Evolutionary conservation across 768 basidiomycete genomes (phyloP).

Genomic region (Naganishia friedmannii): DNA sequence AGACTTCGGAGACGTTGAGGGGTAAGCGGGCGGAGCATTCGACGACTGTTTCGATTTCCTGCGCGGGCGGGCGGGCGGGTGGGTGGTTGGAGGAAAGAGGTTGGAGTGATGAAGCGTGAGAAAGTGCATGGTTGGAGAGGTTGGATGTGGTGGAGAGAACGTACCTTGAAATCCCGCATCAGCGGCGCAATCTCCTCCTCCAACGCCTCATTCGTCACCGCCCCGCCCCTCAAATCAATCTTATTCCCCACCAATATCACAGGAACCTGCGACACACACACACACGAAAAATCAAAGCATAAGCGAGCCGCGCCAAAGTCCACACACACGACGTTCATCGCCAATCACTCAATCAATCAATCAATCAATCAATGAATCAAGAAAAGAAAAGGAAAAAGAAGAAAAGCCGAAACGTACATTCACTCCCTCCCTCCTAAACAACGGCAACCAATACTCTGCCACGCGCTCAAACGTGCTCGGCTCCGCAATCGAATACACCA

Average conservation of each 20-base stretch:
- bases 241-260: conserved; percentile 98
- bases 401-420: conserved; percentile 63
- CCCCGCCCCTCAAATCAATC: conserved; percentile 88
- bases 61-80: neutral
- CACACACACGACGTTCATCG: too few species aligned
- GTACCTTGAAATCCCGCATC: conserved; percentile 97
- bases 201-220: conserved; percentile 87
- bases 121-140: too few species aligned
- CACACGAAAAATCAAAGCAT: too few species aligned
- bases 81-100: too few species aligned
- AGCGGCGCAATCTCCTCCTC: conserved; percentile 94
- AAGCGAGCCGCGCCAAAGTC: too few species aligned
- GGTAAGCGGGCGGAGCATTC: conserved; percentile 85
- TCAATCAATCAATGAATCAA: too few species aligned
- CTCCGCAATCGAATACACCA: conserved; percentile 95
- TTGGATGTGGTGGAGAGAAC: too few species aligned
- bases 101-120: too few species aligned
- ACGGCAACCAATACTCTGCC: conserved; percentile 95
- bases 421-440: conserved; percentile 89
- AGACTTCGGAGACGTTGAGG: conserved; percentile 91
- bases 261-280: conserved; percentile 64
- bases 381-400: too few species aligned
- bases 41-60: conserved; percentile 99
- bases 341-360: too few species aligned
- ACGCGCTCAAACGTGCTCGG: conserved; percentile 94